phyloP scores from a whole-genome alignment of 306 rosid species.

The Prunus fruticosa region DNA sequence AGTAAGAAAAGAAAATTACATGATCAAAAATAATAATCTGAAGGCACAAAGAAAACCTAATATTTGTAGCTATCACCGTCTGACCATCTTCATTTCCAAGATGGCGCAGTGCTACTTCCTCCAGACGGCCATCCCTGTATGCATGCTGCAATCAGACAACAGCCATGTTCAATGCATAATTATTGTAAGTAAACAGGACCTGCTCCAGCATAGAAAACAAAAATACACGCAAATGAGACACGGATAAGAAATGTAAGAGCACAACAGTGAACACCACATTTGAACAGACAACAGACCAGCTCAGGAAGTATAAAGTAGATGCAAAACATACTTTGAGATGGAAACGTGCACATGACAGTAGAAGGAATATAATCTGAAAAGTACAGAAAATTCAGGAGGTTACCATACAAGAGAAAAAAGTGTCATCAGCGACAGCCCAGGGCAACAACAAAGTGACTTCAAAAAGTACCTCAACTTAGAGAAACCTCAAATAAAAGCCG shows the following conservation, averaged over 20 bases:
- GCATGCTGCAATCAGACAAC: slow-evolving; percentile 69
- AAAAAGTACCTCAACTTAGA: neutral
- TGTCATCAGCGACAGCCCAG: neutral
- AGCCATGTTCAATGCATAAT: slow-evolving; percentile 21
- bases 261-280: neutral
- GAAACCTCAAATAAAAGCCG: neutral
- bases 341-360: neutral
- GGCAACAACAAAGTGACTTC: neutral
- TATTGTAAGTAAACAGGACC: neutral
- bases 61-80: slow-evolving; percentile 73
- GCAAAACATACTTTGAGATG: neutral
- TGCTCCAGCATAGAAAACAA: neutral
- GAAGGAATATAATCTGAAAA: neutral
- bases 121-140: slow-evolving; percentile 74
- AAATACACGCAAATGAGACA: neutral
- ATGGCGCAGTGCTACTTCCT: slow-evolving; percentile 77
- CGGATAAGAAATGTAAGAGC: neutral
- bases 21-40: neutral
- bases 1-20: neutral
- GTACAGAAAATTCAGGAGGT: neutral
- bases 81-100: slow-evolving; percentile 88
- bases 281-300: neutral
- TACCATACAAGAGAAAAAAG: neutral
- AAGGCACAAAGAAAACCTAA: slow-evolving; percentile 50
- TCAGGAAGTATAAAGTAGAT: neutral